Evolutionary conservation across 129 eudicot genomes (phyloP), one percentile per base, ranked within the genome.

Genomic region (Ambrosia trifida): DNA sequence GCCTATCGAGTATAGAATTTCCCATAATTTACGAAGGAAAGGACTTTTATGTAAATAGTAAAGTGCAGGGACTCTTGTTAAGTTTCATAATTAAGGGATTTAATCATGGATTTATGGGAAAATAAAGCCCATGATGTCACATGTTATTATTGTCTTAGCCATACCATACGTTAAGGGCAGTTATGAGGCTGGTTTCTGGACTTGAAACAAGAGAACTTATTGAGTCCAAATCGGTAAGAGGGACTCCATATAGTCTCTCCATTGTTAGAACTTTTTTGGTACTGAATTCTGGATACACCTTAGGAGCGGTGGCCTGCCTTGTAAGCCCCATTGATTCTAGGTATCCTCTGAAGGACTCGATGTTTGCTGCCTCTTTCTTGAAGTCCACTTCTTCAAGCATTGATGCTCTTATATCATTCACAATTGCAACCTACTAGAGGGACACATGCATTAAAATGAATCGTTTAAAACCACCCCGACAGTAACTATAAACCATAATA

Each of bases 381-480:
- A 94, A 94, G 89, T 94, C 97, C 67, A 94, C 97, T 87, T 94
- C 98, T 75, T 94, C 98, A 68, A 94, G 98, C 98, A 94, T 94
- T 3, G 97, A 94, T 74, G 86, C 89, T 80, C 88, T 85, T 69
- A 94, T 94, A 78, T 94, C 98, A 79, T 87, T 89, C 72, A 94
- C 95, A 83, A 94, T 89, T 18, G 90, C 92, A 80, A 89, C 98
- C 98, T 94, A 85, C 32, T 52, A 72, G 66, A 84, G 45, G 76
- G 54, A 68, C 18, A 46, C 56, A 32, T 5, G 45, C 12, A 64
- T 70, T 70, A 66, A 8, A 69, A 71, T 28, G 60, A 49, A 31
- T 41, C 38, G 9, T 19, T 45, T 38, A 47, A 68, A 40, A 16
- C 65, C 65, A 59, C 41, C n/a, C 64, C 17, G 4, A 8, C 33